Evolutionary conservation across 148 eudicot genomes (phyloP), one percentile per base, ranked within the genome.

Genomic region (Arctostaphylos glauca): DNA sequence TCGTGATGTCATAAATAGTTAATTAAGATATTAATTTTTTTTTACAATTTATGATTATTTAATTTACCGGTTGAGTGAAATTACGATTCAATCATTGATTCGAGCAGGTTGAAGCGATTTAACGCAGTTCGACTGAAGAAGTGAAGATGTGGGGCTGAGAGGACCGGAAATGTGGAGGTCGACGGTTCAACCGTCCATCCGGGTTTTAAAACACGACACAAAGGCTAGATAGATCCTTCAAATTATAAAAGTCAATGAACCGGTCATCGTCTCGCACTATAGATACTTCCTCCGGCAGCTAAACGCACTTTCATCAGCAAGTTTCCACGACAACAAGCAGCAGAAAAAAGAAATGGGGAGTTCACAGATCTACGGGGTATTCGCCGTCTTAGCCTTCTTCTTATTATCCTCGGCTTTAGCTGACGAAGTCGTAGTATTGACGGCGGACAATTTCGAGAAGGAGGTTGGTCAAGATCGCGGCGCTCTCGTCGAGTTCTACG

Each of bases 401-500:
- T 56, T 86, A 46, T 19, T 81, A 70, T 86, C 90, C 9, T 84
- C 86, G 5, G 90, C 84, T 2, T 78, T 80, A 23, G 95, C 97
- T 16, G 80, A 78, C 0, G 98, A 94, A 16, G 99, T 96, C 67
- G 92, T 94, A 44, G 93, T 95, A 59, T 88, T 96, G 90, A 94
- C 99, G 18, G 90, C 93, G 84, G 99, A 93, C 0, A 96, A 92
- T 80, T 96, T 96, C 85, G 97, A 96, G 76, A 90, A 96, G 72
- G 95, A 94, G 79, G 93, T 96, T 86, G 99, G 99, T 73, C 91
- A 90, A 85, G 98, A 96, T 94, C 94, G 93, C 16, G 98, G 77
- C 80, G 97, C 98, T 80, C 98, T 96, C 82, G 92, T 96, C 74
- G 98, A 96, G 81, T 96, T 96, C 87, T 96, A 96, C 80, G 98